Base-by-base conservation (phyloP, 257 asterid species). In the Solanum stenotomum region DNA sequence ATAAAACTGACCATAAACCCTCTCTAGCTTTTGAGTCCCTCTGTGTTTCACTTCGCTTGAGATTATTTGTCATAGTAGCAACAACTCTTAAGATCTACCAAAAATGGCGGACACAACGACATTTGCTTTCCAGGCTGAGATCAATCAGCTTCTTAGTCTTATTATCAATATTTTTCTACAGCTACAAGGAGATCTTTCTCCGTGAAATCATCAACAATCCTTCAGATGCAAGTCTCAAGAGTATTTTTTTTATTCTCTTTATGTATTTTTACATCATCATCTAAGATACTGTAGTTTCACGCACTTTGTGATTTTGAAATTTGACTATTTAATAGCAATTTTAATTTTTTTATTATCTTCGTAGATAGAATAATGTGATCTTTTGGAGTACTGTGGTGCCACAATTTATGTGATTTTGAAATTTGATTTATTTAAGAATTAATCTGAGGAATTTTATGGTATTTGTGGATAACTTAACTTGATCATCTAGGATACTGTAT, bases 181-280 rank as follows among this genome's bases (percentile, higher is more conserved):
- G 92, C 89, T 91, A 93, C 90, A 93, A 93, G 89, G 95, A 93
- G 90, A 93, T 93, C 90, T 93, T 93, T 78, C 95, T 93, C 29
- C 92, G 94, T 29, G 94, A 93, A 56, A 91, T 92, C 46, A 93
- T 93, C 86, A 90, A 92, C 74, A 93, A 91, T 88, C 86, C 93
- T 4, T 93, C 95, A 10, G 93, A 93, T 92, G 94, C 92, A 89
- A 89, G 91, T 79, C 46, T 42, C 44, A 10, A 42, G 49, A 11
- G 49, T 42, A 11, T 11, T 42, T 42, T 40, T 40, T 42, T 42
- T 9, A 40, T 42, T 42, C 15, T 42, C 49, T 42, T 10, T 42
- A 0, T 2, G 15, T 42, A 42, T 42, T 42, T 10, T 10, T 42
- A 42, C 49, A 11, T 42, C 49, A 42, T 42, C 49, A 42, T 42